Percentiles rank a stretch among this genome's conserved stretches.
Evolutionary conservation across 345 rosid species (phyloP).

Genomic region (Populus nigra): DNA sequence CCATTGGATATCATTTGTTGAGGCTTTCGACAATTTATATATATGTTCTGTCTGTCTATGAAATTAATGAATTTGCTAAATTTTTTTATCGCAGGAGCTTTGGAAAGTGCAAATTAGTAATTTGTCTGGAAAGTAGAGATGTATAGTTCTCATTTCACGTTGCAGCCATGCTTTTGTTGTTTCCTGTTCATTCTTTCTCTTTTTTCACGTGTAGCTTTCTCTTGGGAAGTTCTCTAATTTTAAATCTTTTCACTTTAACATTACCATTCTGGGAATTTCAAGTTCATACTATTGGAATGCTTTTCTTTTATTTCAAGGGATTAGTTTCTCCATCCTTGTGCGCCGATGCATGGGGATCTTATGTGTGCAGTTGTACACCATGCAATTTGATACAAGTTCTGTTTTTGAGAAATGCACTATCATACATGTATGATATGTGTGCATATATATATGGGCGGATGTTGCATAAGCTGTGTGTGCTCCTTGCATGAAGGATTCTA

Average conservation of each 20-base stretch:
- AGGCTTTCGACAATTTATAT: not conserved
- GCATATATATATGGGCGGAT: too few species aligned
- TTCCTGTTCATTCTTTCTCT: not conserved
- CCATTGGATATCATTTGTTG: not conserved
- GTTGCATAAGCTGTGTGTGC: too few species aligned
- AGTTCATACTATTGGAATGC: not conserved
- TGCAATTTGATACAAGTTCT: not conserved
- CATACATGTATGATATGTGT: too few species aligned
- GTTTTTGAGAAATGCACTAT: not conserved
- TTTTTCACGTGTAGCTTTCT: conserved; percentile 2
- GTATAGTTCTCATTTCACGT: conserved; percentile 2
- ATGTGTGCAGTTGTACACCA: not conserved
- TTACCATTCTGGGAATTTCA: not conserved
- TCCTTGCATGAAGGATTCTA: too few species aligned
- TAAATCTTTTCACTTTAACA: not conserved
- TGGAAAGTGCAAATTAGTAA: not conserved
- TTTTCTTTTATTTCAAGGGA: not conserved
- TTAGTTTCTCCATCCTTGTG: not conserved
- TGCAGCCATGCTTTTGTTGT: not conserved
- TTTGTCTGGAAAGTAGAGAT: conserved; percentile 4
- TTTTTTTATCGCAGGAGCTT: conserved; percentile 15
- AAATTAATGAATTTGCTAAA: not conserved
- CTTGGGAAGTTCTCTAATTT: not conserved
- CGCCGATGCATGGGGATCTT: too few species aligned
- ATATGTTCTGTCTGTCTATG: not conserved